phyloP scores from a whole-genome alignment of 805 yeast genomes.

The Hanseniaspora taiwanica region DNA sequence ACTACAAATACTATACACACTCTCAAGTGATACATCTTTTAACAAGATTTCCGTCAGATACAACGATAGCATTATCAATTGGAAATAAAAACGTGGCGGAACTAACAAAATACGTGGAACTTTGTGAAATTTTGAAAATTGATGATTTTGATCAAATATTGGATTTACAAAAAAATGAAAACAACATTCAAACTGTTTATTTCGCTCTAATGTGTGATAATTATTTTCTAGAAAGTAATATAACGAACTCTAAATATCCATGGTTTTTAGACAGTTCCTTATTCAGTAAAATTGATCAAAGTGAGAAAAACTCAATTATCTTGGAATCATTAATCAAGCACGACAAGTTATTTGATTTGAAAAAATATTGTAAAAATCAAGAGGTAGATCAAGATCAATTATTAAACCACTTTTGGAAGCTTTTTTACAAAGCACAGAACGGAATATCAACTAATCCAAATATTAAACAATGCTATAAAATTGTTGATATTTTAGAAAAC shows the following conservation, averaged over 20 bases:
- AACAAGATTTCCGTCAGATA: not conserved
- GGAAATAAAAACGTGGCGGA: not conserved
- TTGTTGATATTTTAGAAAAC: constrained; percentile 12
- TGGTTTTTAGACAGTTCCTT: not conserved
- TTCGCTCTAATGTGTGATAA: not conserved
- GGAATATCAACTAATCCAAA: constrained; percentile 28
- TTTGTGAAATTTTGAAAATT: not conserved
- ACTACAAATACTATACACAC: not conserved
- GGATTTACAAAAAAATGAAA: not conserved
- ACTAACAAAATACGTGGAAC: not conserved
- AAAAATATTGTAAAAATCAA: constrained; percentile 9
- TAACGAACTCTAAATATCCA: constrained; percentile 2
- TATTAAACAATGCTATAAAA: constrained; percentile 25
- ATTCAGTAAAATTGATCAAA: not conserved
- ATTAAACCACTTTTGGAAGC: constrained; percentile 27
- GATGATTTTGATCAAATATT: not conserved
- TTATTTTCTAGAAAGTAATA: not conserved
- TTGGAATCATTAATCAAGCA: constrained; percentile 14
- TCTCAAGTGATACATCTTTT: not conserved
- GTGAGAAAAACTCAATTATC: not conserved
- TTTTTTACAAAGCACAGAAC: constrained; percentile 31
- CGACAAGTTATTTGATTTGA: constrained; percentile 19
- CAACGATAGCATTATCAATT: not conserved
- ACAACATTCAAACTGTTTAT: not conserved
- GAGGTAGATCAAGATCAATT: constrained; percentile 9